Evolutionary conservation across 2,329 filamentous ascomycete genomes (phyloP), one percentile per base, ranked within the genome.

Genomic region (Lasiodiplodia sp.): DNA sequence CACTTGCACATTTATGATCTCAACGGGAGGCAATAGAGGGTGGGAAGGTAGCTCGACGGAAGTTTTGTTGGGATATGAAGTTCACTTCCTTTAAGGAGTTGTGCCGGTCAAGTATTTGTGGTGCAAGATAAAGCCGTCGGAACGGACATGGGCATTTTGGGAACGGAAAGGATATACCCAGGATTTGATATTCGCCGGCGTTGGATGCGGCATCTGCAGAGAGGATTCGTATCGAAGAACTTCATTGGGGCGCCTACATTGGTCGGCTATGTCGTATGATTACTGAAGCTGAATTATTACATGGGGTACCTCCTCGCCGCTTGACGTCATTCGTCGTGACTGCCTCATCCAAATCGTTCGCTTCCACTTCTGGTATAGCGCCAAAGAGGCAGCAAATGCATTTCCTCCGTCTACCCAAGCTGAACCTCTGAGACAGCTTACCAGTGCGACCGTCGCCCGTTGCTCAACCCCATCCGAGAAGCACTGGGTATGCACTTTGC

Each of bases 31-130:
- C 0, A 98, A 96, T 71, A 84, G 96, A 71, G 96, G 96, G 0
- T 99, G 96, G 96, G 96, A 98, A 78, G 96, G 96, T 1, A 89
- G 87, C 23, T 90, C 87, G 44, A 98, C 96, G 0, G 96, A 99
- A 82, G 93, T 96, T 0, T 79, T 99, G 70, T 88, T 99, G 67
- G 96, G 96, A 18, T 99, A 99, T 79, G 96, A 99, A 82, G 97
- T 99, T 73, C 44, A 64, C 51, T 47, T 51, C 60, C n/a, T 64
- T 25, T 52, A 38, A 14, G 12, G 28, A 64, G 60, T 21, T 40
- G 40, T 44, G 31, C n/a, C 28, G 47, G 28, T 21, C n/a, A 38
- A 52, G 40, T 21, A 11, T 21, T 28, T n/a, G 25, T 5, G 25
- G 40, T 44, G 16, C 38, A 44, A 47, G 44, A 8, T 6, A 21